Evolutionary conservation across 306 rosid species (phyloP).

Genomic region (Chamaecrista fasciculata): DNA sequence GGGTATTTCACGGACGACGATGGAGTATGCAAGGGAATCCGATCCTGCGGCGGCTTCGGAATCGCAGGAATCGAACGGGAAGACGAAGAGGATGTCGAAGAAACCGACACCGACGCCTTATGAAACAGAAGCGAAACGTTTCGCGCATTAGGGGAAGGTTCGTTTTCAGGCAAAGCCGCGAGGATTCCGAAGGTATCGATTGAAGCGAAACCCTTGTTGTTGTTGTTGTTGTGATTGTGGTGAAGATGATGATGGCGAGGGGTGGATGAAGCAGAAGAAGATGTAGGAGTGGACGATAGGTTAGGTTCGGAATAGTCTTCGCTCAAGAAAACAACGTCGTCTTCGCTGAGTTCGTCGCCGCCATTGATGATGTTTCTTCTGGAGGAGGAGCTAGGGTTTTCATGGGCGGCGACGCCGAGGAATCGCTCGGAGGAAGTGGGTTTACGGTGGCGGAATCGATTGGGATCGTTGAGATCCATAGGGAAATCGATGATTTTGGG

Average conservation of each 20-base stretch:
- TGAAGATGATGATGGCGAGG: constrained; percentile 40
- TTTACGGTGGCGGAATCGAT: constrained; percentile 38
- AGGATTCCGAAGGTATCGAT: constrained; percentile 74
- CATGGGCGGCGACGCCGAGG: neutral
- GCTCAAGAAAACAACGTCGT: constrained; percentile 64
- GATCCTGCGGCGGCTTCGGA: constrained; percentile 58
- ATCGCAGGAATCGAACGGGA: constrained; percentile 53
- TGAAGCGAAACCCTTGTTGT: constrained; percentile 36
- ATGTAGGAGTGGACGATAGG: constrained; percentile 33
- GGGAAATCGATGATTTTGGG: too few species aligned
- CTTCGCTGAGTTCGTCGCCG: constrained; percentile 51
- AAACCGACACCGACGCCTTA: constrained; percentile 53
- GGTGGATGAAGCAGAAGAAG: constrained; percentile 37
- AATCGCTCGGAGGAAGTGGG: constrained; percentile 19
- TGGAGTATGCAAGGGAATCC: constrained; percentile 29
- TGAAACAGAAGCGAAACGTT: constrained; percentile 44
- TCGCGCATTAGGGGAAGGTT: constrained; percentile 33
- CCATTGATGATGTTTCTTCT: neutral
- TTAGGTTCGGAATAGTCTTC: constrained; percentile 44
- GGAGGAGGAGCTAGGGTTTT: constrained; percentile 18
- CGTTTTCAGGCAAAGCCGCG: constrained; percentile 71
- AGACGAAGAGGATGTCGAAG: constrained; percentile 49
- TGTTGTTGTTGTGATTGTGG: too few species aligned
- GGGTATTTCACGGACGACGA: constrained; percentile 44
- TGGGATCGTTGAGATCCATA: constrained; percentile 45